A percentile compares a stretch with the other conserved stretches of the same genome.
Evolutionary conservation across 2,329 filamentous ascomycete species (phyloP).

Genomic region (Dactylonectria macrodidyma): DNA sequence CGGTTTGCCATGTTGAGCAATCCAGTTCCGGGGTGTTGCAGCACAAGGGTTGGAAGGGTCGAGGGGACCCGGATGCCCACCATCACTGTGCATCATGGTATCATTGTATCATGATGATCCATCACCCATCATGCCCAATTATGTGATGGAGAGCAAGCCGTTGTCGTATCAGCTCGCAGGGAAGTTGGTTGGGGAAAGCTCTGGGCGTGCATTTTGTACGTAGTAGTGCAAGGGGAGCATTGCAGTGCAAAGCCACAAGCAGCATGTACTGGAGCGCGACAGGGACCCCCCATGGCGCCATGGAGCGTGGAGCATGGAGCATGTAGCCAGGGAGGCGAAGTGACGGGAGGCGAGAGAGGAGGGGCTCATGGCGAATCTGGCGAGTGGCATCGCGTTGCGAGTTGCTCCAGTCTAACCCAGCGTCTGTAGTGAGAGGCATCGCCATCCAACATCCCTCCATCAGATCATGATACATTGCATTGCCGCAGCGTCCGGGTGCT

Average conservation of each 20-base stretch:
- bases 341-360: slow-evolving; percentile 1
- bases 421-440: not conserved
- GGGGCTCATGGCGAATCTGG: slow-evolving; percentile 2
- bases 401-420: no score
- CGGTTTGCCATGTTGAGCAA: slow-evolving; percentile 30
- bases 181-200: slow-evolving; percentile 2
- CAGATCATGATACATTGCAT: slow-evolving; percentile 33
- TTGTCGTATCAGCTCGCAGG: slow-evolving; percentile 23
- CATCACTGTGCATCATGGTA: slow-evolving; percentile 1
- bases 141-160: not conserved
- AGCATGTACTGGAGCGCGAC: not conserved
- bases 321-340: not conserved
- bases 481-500: slow-evolving; percentile 21
- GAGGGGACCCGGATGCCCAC: slow-evolving; percentile 10
- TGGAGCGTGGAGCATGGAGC: not conserved
- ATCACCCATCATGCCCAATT: slow-evolving; percentile 13
- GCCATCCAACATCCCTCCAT: slow-evolving; percentile 21
- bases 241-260: not conserved
- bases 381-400: not conserved
- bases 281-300: not conserved
- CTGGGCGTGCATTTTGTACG: not conserved
- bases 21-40: slow-evolving; percentile 22
- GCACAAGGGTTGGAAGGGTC: no score
- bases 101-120: not conserved
- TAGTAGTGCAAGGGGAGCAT: not conserved